Conservation (phyloP, 805 yeast species). For the Candida coleopterorum region DNA sequence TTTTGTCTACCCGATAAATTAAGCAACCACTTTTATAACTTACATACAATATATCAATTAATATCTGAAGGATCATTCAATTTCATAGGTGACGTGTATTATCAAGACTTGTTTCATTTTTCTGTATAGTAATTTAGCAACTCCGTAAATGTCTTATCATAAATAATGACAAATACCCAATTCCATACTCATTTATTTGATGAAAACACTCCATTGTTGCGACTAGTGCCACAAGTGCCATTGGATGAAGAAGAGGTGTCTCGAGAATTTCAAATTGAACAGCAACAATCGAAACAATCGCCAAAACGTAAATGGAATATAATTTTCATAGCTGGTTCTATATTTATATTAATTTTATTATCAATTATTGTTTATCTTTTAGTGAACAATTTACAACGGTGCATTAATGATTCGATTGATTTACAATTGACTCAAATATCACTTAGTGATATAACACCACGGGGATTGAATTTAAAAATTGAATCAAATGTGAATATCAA, state of each 20-base stretch:
- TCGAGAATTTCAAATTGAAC: neutral
- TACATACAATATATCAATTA: too few relatives aligned
- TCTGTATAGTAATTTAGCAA: too few relatives aligned
- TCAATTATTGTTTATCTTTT: neutral
- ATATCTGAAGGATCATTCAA: too few relatives aligned
- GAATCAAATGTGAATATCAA: conserved; percentile 21
- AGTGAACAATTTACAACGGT: neutral
- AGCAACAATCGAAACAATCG: neutral
- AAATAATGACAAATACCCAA: neutral
- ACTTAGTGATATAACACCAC: conserved; percentile 17
- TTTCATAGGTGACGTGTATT: too few relatives aligned
- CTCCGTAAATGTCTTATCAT: too few relatives aligned
- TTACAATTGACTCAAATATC: conserved; percentile 22
- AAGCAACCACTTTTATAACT: too few relatives aligned
- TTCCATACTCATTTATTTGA: neutral
- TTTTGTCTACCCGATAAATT: too few relatives aligned
- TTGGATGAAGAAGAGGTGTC: neutral
- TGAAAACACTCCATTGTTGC: conserved; percentile 1
- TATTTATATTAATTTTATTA: neutral
- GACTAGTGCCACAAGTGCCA: conserved; percentile 1
- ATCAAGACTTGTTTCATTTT: too few relatives aligned
- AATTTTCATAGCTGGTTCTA: neutral
- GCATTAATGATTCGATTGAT: conserved; percentile 14
- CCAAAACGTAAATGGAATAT: neutral
- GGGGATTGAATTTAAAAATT: conserved; percentile 27